Base-by-base conservation (phyloP, 768 basidiomycete species). In the Phylloporus sp. region DNA sequence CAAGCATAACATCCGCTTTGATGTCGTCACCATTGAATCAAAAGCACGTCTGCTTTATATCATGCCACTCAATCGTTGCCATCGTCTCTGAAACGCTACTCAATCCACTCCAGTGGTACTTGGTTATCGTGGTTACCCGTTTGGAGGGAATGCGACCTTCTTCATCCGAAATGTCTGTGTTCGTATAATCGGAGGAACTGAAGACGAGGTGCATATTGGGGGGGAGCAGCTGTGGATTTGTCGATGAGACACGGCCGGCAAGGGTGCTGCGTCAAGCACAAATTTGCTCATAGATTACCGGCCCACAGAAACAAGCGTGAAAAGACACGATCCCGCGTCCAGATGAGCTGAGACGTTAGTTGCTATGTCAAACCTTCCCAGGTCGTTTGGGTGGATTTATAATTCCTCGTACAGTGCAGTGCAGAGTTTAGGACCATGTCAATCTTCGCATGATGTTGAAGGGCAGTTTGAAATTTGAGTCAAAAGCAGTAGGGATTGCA, bases 1-100 rank as follows among this genome's bases (percentile, higher is more conserved):
- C 23, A 20, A 62, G 46, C 55, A 64, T 65, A 0, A 34, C 40
- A 9, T 53, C 53, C 7, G 64, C 58, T 21, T 61, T 38, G 13
- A 59, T 46, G 28, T 65, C 65, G 8, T 62, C 28, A 3, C 61
- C 70, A 5, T 61, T 62, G 38, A 67, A 69, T 18, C 40, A 55
- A 38, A 74, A 46, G 11, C 56, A 54, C 5, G 65, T 59, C 0
- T 56, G 55, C 39, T 55, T 55, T 28, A 68, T 4, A 8, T 42
- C 18, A 14, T 61, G 65, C 64, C 67, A 70, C 29, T 70, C 63
- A 14, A 72, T 66, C 20, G 58, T 58, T n/a, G 61, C 71, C 45
- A 72, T 57, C 22, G 55, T 62, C 17, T 56, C 58, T 6, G 59
- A 37, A 17, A 55, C 55, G 21, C 49, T 48, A 17, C 35, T 48